Conservation (phyloP, 169 alveolate genomes). For the Plasmodium knowlesi region DNA sequence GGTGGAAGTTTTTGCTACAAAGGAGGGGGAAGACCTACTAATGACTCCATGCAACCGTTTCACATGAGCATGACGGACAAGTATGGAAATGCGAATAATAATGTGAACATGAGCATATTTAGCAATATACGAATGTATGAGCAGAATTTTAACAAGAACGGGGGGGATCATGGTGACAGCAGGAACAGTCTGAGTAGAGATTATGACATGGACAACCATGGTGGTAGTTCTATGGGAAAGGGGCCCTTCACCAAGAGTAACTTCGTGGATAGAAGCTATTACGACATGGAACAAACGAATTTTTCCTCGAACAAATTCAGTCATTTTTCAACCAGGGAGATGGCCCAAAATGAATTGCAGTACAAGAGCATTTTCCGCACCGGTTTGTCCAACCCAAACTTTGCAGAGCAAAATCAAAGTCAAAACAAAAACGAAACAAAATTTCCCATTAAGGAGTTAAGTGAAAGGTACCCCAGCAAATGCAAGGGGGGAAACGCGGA, state of each 20-base stretch:
- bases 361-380: conserved; percentile 1
- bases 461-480: conserved; percentile 35
- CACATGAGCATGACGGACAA: conserved; percentile 18
- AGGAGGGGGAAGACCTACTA: background rate
- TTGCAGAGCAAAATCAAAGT: conserved; percentile 4
- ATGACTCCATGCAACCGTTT: conserved; percentile 23
- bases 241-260: conserved; percentile 21
- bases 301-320: conserved; percentile 15
- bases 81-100: conserved; percentile 21
- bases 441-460: conserved; percentile 13
- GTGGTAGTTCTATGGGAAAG: background rate
- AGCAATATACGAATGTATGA: conserved; percentile 45
- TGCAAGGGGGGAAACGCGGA: conserved; percentile 6
- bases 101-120: conserved; percentile 25
- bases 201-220: background rate
- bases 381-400: background rate
- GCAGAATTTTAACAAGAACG: background rate
- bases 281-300: conserved; percentile 13
- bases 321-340: conserved; percentile 6
- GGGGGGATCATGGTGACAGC: background rate
- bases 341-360: background rate
- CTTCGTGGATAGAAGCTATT: conserved; percentile 7
- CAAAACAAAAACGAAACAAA: background rate
- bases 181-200: background rate
- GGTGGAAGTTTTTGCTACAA: conserved; percentile 1